Base-by-base conservation (phyloP, 1,139 yeast genomes). In the Casaregolazyma lundiana region DNA sequence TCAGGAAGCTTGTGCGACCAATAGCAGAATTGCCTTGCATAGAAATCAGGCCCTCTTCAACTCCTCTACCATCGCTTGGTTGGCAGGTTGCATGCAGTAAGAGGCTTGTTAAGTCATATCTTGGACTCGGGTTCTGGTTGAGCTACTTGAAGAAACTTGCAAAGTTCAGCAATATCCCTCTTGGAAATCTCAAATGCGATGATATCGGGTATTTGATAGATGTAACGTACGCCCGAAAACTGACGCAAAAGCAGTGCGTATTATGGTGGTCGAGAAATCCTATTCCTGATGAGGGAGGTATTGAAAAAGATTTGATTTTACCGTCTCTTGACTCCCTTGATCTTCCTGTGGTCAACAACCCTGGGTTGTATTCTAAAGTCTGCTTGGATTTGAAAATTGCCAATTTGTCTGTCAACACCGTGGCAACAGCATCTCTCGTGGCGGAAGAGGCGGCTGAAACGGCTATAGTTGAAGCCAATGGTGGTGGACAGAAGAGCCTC, bases 191-290 rank as follows among this genome's bases (percentile, higher is more conserved):
- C 53, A 82, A 80, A 51, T 73, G 81, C 16, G 94, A 86, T 50
- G 86, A 87, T 55, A 73, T 83, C 63, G 83, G 87, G 0, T 86
- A 79, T 57, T 69, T 89, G 57, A 84, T 92, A 53, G 99, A 92
- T 67, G 75, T 92, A 37, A 81, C 81, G 49, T 92, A 87, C 65
- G 95, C 97, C 0, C 74, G 98, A 59, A 75, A 82, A 48, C 73
- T 92, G 47, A 71, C 73, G 26, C 73, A 77, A 35, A 77, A 78
- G 44, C 80, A 81, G 53, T 77, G 87, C 44, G 84, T 90, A 2
- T 67, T 92, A 41, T 94, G 98, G 98, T 90, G 98, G 97, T 86
- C 96, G 0, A 77, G 81, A 2, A 75, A 74, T 32, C 87, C 95
- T 1, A 67, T 76, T 39, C 95, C 97, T 0, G 97, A 88, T 61